Evolutionary conservation across 1,284 basidiomycete species (phyloP).

Genomic region (Leccinum ponderosum): DNA sequence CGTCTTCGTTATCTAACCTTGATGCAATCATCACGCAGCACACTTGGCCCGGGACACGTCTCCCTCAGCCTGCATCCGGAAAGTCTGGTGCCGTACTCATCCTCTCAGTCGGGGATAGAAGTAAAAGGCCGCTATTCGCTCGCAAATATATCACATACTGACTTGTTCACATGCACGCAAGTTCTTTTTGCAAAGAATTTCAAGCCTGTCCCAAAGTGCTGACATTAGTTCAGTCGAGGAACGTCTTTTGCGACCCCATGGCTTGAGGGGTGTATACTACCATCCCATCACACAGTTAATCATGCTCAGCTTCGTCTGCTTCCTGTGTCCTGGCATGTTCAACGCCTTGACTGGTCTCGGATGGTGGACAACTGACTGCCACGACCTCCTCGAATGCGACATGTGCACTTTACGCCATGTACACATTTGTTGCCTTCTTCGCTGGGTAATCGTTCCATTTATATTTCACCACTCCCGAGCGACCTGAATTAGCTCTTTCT

Average conservation of each 20-base stretch:
- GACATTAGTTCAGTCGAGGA: conserved; percentile 6
- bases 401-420: conserved; percentile 44
- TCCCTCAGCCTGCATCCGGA: background rate
- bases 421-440: conserved; percentile 44
- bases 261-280: conserved; percentile 32
- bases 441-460: conserved; percentile 31
- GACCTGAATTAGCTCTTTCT: conserved; percentile 38
- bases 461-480: too few species aligned
- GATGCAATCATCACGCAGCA: too few species aligned
- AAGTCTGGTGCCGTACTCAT: background rate
- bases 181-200: background rate
- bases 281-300: conserved; percentile 34
- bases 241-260: conserved; percentile 12
- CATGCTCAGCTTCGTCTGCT: conserved; percentile 43
- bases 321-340: conserved; percentile 37
- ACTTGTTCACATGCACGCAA: background rate
- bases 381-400: conserved; percentile 36
- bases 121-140: background rate
- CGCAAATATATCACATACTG: background rate
- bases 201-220: background rate
- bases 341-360: conserved; percentile 39
- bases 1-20: too few species aligned
- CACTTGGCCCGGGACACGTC: background rate
- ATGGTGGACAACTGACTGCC: conserved; percentile 38
- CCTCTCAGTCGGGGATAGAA: background rate